phyloP scores from a whole-genome alignment of 75 land plant species.

The Selaginella moellendorffii region DNA sequence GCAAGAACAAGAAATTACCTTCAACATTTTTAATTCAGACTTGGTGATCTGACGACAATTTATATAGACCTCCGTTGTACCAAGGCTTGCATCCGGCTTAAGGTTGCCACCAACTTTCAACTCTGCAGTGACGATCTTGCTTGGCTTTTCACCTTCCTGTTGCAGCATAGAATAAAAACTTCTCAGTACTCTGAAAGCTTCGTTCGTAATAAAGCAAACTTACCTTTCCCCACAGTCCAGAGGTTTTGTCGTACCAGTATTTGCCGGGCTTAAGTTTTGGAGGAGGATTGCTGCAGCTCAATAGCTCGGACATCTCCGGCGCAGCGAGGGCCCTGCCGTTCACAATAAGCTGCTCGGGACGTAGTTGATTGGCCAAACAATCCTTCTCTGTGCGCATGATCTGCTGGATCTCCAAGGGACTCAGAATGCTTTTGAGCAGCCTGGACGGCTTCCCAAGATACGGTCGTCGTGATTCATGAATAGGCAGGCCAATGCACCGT shows the following conservation, averaged over 20 bases:
- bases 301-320: conserved; percentile 56
- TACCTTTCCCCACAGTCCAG: conserved; percentile 99
- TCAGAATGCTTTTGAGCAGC: conserved; percentile 62
- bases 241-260: conserved; percentile 96
- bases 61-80: conserved; percentile 68
- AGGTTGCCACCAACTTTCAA: conserved; percentile 69
- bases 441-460: conserved; percentile 78
- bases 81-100: conserved; percentile 61
- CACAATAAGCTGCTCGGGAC: conserved; percentile 60
- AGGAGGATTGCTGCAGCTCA: conserved; percentile 64
- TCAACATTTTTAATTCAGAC: conserved; percentile 68
- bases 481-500: conserved; percentile 65
- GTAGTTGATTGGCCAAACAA: conserved; percentile 76
- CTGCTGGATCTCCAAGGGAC: conserved; percentile 58
- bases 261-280: conserved; percentile 68
- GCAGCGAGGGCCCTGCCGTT: conserved; percentile 50
- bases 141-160: conserved; percentile 92
- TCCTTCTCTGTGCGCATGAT: conserved; percentile 85
- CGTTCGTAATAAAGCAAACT: conserved; percentile 6
- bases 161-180: neutral
- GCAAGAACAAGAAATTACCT: conserved; percentile 35
- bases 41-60: conserved; percentile 89
- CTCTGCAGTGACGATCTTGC: conserved; percentile 53
- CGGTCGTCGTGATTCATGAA: conserved; percentile 54
- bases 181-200: neutral